Evolutionary conservation across 768 basidiomycete species (phyloP), one percentile per base, ranked within the genome.

Genomic region (Suillus subaureus): DNA sequence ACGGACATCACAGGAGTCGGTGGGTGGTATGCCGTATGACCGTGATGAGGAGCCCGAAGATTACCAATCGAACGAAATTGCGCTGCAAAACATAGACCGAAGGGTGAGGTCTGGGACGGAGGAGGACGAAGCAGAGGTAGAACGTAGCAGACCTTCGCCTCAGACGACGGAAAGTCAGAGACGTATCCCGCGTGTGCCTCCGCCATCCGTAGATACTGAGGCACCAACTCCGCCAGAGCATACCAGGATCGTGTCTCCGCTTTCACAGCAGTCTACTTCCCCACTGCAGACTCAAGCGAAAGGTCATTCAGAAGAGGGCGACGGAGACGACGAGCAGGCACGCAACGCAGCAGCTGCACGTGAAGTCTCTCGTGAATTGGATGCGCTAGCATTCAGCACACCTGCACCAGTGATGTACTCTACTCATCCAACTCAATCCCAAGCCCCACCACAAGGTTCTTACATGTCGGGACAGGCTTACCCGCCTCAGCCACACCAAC

Each of bases 261-360:
- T 52, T 16, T 55, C 61, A 16, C 60, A 58, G 35, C 40, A 66
- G 56, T n/a, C 49, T 26, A 61, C 54, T 7, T 61, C 69, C 9
- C 61, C 51, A 23, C 67, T 62, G 21, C 69, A 66, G 26, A 61
- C 65, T 7, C 57, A 60, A 15, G 43, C 56, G 49, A 61, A 52
- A 28, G 39, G 52, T 13, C 58, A 52, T 56, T 40, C n/a, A 26
- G 66, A 68, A 23, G 70, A 70, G 23, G 16, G 28, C 8, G 65
- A 49, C 0, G 71, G 83, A 39, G 80, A 83, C 9, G 84, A 88
- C 13, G 88, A 89, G 68, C 78, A 74, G 4, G 80, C 79, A n/a
- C 80, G 85, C 35, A 86, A 89, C 68, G 86, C 85, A 1, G 91
- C 90, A 21, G 90, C 88, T 33, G 89, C 89, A 6, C 82, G 86